Evolutionary conservation across 495 filamentous ascomycete species (phyloP).

Genomic region (Xylaria grammica): DNA sequence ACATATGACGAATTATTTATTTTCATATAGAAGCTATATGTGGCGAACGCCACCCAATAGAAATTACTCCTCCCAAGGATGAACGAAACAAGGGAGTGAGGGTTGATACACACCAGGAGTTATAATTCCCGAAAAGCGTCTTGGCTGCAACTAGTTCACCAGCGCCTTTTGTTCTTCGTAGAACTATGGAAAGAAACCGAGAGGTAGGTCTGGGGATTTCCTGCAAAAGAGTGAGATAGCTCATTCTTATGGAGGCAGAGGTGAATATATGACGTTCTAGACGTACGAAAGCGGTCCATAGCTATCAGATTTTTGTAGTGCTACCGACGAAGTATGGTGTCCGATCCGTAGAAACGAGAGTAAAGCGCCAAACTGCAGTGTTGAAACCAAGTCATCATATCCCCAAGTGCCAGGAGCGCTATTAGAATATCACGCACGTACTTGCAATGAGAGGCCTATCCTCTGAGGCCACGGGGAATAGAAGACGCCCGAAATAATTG

Average conservation of each 20-base stretch:
- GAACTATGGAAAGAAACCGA: constrained; percentile 13
- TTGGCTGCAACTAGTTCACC: neutral
- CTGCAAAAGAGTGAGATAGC: constrained; percentile 32
- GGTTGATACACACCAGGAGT: constrained; percentile 40
- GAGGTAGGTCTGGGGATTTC: constrained; percentile 11
- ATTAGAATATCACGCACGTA: constrained; percentile 36
- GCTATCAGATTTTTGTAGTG: neutral
- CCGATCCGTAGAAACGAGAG: neutral
- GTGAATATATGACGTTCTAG: constrained; percentile 18
- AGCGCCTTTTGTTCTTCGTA: neutral
- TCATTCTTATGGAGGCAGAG: constrained; percentile 16
- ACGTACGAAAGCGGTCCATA: constrained; percentile 13
- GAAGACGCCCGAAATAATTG: constrained; percentile 3
- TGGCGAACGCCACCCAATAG: neutral
- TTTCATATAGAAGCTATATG: constrained; percentile 1
- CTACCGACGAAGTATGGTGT: neutral
- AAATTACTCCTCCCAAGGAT: neutral
- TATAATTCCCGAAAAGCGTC: constrained; percentile 25
- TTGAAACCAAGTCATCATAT: constrained; percentile 33
- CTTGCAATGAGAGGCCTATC: constrained; percentile 26
- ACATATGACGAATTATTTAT: neutral
- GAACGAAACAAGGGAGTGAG: constrained; percentile 20
- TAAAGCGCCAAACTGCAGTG: constrained; percentile 9
- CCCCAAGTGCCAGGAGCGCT: constrained; percentile 26
- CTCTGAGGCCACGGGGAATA: constrained; percentile 4